phyloP scores from a whole-genome alignment of 371 early-diverging fungal species.

The Amoeboaphelidium occidentale region DNA sequence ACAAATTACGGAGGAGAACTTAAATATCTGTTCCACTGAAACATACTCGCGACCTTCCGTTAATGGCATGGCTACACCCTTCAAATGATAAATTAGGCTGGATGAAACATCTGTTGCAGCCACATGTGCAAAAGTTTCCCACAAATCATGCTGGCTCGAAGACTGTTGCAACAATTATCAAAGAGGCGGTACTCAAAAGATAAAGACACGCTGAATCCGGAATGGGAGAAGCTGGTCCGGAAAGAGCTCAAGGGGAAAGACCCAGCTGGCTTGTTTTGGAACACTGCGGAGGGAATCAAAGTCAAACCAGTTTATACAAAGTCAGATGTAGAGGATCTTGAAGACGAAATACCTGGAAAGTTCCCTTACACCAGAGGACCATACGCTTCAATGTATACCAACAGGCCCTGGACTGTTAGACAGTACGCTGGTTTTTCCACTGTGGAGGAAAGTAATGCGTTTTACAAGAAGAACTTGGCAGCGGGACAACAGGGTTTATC shows the following conservation, averaged over 20 bases:
- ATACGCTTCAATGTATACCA: constrained; percentile 68
- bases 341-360: constrained; percentile 44
- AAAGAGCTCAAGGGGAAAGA: constrained; percentile 67
- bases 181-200: not conserved
- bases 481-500: constrained; percentile 65
- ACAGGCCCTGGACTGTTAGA: constrained; percentile 57
- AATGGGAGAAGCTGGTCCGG: constrained; percentile 38
- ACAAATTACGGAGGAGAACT: too few relatives aligned
- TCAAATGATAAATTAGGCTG: too few relatives aligned
- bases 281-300: constrained; percentile 53
- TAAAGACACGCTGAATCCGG: constrained; percentile 7
- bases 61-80: too few relatives aligned
- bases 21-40: too few relatives aligned
- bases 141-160: too few relatives aligned
- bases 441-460: constrained; percentile 56
- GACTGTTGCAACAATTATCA: not conserved
- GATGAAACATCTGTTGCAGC: too few relatives aligned
- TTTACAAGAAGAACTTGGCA: constrained; percentile 56
- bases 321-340: constrained; percentile 23
- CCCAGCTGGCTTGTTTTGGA: constrained; percentile 38
- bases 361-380: constrained; percentile 66
- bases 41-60: too few relatives aligned
- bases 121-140: too few relatives aligned
- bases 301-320: constrained; percentile 59
- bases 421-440: constrained; percentile 71